Evolutionary conservation across 1,284 basidiomycete species (phyloP).

Genomic region (Coriolopsis trogii): DNA sequence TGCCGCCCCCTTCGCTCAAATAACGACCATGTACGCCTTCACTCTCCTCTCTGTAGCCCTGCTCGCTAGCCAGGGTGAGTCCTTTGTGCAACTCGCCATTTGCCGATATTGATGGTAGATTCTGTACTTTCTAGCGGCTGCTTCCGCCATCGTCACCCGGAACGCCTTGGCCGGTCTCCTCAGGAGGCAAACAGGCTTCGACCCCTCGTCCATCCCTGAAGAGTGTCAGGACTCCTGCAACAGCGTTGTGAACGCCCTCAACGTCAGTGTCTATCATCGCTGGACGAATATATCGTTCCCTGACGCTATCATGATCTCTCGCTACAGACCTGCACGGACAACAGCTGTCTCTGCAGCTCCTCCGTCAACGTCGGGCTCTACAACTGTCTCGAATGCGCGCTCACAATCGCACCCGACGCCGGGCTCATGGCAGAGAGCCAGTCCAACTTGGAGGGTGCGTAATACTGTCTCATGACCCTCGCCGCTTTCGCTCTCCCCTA

Average conservation of each 20-base stretch:
- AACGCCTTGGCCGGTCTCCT: conserved; percentile 8
- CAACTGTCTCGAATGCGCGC: conserved; percentile 22
- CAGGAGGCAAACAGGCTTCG: conserved; percentile 12
- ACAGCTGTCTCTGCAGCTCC: conserved; percentile 21
- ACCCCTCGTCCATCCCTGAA: conserved; percentile 16
- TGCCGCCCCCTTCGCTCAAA: background rate
- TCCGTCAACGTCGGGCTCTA: conserved; percentile 13
- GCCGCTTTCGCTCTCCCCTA: background rate
- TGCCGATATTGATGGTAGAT: too few species aligned
- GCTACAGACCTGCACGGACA: conserved; percentile 12
- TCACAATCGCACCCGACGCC: conserved; percentile 10
- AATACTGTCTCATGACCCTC: background rate
- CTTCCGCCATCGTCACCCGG: conserved; percentile 6
- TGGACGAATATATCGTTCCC: background rate
- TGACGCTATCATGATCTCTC: background rate
- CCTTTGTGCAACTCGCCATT: too few species aligned
- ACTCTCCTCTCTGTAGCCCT: conserved; percentile 18
- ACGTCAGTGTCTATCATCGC: conserved; percentile 3
- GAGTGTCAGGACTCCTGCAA: conserved; percentile 19
- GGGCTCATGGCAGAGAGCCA: conserved; percentile 8
- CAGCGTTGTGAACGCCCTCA: conserved; percentile 4
- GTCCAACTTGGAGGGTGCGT: conserved; percentile 13
- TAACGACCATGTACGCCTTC: conserved; percentile 20
- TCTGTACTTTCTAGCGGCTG: conserved; percentile 5
- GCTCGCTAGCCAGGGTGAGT: conserved; percentile 22